A percentile compares a stretch with the other conserved stretches of the same genome.
phyloP scores from a whole-genome alignment of 2,329 filamentous ascomycete species.

The Colletotrichum tanaceti region DNA sequence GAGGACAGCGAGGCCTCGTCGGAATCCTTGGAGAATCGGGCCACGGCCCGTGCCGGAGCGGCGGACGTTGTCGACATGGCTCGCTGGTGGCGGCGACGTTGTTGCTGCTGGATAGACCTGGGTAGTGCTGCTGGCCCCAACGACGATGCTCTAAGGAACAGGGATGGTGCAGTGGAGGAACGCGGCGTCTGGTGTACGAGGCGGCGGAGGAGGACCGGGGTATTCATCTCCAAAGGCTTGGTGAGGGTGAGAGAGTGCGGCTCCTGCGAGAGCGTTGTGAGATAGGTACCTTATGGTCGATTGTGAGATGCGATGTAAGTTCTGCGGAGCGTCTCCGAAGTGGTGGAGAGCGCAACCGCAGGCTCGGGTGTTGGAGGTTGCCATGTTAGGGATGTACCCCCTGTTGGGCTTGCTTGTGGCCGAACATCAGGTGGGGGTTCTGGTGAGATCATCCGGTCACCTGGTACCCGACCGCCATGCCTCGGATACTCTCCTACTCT shows the following conservation, averaged over 20 bases:
- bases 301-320: not conserved
- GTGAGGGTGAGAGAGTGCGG: not conserved
- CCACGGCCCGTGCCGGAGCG: conserved; percentile 13
- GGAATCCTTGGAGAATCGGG: conserved; percentile 59
- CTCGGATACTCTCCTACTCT: not conserved
- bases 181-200: conserved; percentile 20
- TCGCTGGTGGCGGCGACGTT: not conserved
- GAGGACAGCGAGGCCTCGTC: conserved; percentile 53
- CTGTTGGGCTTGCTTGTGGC: not conserved
- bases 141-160: not conserved
- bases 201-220: conserved; percentile 18
- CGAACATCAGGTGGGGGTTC: conserved; percentile 27
- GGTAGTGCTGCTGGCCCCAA: not conserved
- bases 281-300: too few relatives aligned
- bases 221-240: conserved; percentile 17
- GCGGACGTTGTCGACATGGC: conserved; percentile 22
- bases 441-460: not conserved
- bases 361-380: conserved; percentile 3
- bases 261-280: not conserved
- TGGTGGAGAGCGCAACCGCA: not conserved
- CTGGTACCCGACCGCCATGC: not conserved
- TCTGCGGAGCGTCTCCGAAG: not conserved
- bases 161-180: conserved; percentile 2
- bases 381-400: conserved; percentile 31
- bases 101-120: not conserved